A percentile compares a stretch with the other conserved stretches of the same genome.
Conservation (phyloP, 73 alveolate species). For the Stentor roeselii region DNA sequence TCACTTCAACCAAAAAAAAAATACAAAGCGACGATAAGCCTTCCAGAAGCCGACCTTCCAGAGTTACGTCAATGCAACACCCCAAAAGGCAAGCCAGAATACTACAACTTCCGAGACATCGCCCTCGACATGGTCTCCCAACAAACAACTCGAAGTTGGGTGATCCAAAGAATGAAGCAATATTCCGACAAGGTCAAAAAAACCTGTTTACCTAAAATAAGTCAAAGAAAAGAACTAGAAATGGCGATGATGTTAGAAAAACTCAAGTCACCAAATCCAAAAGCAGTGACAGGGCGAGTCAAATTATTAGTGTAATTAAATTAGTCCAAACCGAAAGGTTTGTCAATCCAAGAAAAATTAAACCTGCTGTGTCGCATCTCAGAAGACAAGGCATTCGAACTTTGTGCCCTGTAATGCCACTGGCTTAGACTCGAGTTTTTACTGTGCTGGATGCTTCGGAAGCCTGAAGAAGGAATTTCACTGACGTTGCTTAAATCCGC, state of each 20-base stretch:
- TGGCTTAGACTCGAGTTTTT: background rate
- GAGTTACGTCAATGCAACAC: background rate
- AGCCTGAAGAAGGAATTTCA: background rate
- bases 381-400: background rate
- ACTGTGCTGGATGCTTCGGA: background rate
- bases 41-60: background rate
- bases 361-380: background rate
- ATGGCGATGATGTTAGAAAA: background rate
- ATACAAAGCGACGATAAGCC: background rate
- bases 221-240: constrained; percentile 11
- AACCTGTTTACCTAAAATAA: background rate
- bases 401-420: background rate
- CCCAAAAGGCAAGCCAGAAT: background rate
- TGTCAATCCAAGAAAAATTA: background rate
- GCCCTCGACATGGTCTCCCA: background rate
- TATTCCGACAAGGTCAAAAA: constrained; percentile 13
- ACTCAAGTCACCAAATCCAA: background rate
- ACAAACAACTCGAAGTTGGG: background rate
- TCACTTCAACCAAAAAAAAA: background rate
- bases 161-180: constrained; percentile 1
- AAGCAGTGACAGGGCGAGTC: background rate
- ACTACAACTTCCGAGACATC: background rate
- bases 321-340: background rate
- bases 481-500: background rate
- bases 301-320: background rate